Evolutionary conservation across 2,329 filamentous ascomycete genomes (phyloP).

Genomic region (Dothistroma septosporum): DNA sequence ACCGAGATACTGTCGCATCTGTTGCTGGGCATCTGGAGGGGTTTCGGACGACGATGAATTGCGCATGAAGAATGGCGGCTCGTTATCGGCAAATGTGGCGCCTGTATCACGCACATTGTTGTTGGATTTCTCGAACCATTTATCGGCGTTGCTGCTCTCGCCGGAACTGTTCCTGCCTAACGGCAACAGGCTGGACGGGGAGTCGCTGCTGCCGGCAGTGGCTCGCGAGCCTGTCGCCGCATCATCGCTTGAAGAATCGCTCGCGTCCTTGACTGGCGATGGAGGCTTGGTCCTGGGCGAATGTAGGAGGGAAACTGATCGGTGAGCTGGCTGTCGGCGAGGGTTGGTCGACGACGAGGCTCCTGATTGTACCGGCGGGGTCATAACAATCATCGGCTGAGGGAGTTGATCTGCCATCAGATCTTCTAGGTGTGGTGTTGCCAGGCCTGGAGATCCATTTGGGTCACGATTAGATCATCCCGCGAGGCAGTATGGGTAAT

Average conservation of each 20-base stretch:
- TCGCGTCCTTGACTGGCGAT: constrained; percentile 15
- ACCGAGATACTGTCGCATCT: constrained; percentile 11
- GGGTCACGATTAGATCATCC: neutral
- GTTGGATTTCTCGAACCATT: constrained; percentile 52
- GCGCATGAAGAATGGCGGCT: constrained; percentile 41
- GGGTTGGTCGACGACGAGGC: constrained; percentile 10
- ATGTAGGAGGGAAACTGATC: constrained; percentile 46
- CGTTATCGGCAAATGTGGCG: constrained; percentile 41
- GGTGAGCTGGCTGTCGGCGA: constrained; percentile 43
- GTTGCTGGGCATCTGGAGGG: constrained; percentile 34
- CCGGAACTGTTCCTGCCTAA: constrained; percentile 43
- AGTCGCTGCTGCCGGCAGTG: constrained; percentile 21
- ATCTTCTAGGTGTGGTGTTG: neutral
- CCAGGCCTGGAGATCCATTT: constrained; percentile 5
- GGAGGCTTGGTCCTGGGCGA: constrained; percentile 26
- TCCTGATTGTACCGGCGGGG: constrained; percentile 16
- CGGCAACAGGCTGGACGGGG: constrained; percentile 41
- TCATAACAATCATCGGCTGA: constrained; percentile 22
- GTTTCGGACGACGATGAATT: constrained; percentile 40
- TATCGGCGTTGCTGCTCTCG: constrained; percentile 50
- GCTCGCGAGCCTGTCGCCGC: constrained; percentile 3
- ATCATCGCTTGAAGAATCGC: constrained; percentile 22
- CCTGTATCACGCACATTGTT: constrained; percentile 42
- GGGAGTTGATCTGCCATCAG: constrained; percentile 12
- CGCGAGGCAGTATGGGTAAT: neutral